Conservation (phyloP, 768 basidiomycete species). For the Collybia sp. region DNA sequence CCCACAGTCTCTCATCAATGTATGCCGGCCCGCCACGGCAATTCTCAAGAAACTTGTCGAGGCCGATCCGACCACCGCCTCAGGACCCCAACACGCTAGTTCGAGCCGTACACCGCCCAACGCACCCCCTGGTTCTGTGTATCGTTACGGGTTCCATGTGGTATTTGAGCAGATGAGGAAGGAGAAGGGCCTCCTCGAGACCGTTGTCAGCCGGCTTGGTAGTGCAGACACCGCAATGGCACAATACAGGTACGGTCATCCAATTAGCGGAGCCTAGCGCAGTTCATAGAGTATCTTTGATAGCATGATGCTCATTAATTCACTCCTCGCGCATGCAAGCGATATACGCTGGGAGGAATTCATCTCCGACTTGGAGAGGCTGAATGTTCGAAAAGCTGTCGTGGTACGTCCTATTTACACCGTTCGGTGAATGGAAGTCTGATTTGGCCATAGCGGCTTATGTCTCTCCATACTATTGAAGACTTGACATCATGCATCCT, state of each 20-base stretch:
- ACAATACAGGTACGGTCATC: conserved; percentile 59
- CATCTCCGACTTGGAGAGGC: conserved; percentile 63
- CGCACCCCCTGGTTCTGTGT: conserved; percentile 65
- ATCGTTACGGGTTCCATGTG: conserved; percentile 77
- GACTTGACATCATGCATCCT: conserved; percentile 81
- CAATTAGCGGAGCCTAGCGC: neutral
- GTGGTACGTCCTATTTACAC: conserved; percentile 48
- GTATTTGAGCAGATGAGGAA: conserved; percentile 82
- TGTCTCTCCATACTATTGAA: conserved; percentile 77
- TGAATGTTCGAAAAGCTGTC: conserved; percentile 80
- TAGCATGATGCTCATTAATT: conserved; percentile 90
- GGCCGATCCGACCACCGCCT: conserved; percentile 69
- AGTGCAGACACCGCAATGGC: conserved; percentile 85
- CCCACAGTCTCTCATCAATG: conserved; percentile 75
- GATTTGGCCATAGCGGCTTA: conserved; percentile 52
- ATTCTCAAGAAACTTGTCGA: conserved; percentile 89
- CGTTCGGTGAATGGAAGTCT: neutral
- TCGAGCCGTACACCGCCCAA: conserved; percentile 53
- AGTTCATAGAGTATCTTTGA: conserved; percentile 8
- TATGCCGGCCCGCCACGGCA: conserved; percentile 86
- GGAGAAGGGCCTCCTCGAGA: conserved; percentile 67
- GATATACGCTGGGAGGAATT: conserved; percentile 79
- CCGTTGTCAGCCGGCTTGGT: conserved; percentile 74
- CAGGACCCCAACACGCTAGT: conserved; percentile 52
- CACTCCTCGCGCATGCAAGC: conserved; percentile 73